These are phyloP conservation scores for Hansenula sp. DNA, from an alignment of 1,139 yeast species.

Conservation along the genomic window DNA sequence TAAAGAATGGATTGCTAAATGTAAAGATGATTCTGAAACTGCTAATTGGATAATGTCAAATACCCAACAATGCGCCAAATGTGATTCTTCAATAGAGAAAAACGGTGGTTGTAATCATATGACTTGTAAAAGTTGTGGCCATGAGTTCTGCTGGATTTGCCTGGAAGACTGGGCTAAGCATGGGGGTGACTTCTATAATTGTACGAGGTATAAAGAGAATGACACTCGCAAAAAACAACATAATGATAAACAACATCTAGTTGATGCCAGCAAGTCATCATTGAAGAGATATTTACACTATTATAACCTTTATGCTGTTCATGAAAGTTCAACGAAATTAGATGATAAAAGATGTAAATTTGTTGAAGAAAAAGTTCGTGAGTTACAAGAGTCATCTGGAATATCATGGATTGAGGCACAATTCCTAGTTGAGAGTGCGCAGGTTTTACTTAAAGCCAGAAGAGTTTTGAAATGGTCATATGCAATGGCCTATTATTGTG, in stretches of 20 bases:
- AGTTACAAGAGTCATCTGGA: slow-evolving; percentile 58
- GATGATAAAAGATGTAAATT: slow-evolving; percentile 62
- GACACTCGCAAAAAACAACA: slow-evolving; percentile 31
- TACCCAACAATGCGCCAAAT: slow-evolving; percentile 76
- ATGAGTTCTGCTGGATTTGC: slow-evolving; percentile 96
- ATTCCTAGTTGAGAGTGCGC: slow-evolving; percentile 71
- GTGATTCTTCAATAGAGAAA: slow-evolving; percentile 57
- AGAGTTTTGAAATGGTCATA: slow-evolving; percentile 89
- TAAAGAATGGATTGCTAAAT: slow-evolving; percentile 71
- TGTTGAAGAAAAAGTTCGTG: slow-evolving; percentile 62
- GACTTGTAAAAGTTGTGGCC: slow-evolving; percentile 74
- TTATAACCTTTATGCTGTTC: slow-evolving; percentile 72
- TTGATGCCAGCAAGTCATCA: slow-evolving; percentile 36
- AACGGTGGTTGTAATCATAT: slow-evolving; percentile 97
- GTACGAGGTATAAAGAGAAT: slow-evolving; percentile 53
- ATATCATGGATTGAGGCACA: slow-evolving; percentile 91
- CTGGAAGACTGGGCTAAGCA: slow-evolving; percentile 75
- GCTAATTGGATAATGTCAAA: slow-evolving; percentile 86
- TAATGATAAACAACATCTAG: slow-evolving; percentile 31
- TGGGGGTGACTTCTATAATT: slow-evolving; percentile 60
- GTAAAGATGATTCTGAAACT: slow-evolving; percentile 86
- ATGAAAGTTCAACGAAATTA: slow-evolving; percentile 72
- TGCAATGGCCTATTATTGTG: slow-evolving; percentile 71
- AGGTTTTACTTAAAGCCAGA: slow-evolving; percentile 63
- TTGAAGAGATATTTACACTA: slow-evolving; percentile 73